Conservation (phyloP, 2,329 filamentous ascomycete species). For the Corynespora cassiicola region DNA sequence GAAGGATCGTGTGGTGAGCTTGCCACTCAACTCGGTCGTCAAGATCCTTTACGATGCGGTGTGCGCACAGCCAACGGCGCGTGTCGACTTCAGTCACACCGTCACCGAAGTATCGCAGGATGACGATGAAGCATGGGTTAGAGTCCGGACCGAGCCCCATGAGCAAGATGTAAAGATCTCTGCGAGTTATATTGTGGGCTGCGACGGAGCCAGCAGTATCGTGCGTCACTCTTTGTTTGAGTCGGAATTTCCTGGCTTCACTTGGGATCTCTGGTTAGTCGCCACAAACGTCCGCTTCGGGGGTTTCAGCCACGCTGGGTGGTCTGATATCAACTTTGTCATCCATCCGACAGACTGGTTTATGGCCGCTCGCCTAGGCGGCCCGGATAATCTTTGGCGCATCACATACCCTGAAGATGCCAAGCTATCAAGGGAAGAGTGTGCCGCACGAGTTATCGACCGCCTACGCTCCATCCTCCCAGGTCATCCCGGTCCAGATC, state of each 20-base stretch:
- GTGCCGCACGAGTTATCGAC: constrained; percentile 2
- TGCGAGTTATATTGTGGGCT: constrained; percentile 8
- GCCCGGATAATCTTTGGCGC: constrained; percentile 5
- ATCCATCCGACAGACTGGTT: constrained; percentile 11
- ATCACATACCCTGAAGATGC: constrained; percentile 11
- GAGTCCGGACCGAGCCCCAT: constrained; percentile 6
- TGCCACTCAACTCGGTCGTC: no score
- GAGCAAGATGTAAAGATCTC: constrained; percentile 1
- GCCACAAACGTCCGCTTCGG: constrained; percentile 26
- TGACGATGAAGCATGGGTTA: background rate
- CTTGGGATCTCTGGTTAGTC: constrained; percentile 19
- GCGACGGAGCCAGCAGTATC: constrained; percentile 7
- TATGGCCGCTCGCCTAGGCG: constrained; percentile 8
- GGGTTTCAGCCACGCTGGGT: constrained; percentile 6
- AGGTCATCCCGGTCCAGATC: constrained; percentile 7
- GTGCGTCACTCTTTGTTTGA: constrained; percentile 8
- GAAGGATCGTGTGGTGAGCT: constrained; percentile 11
- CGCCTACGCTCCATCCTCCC: constrained; percentile 13
- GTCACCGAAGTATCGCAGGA: constrained; percentile 4
- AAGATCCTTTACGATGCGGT: no score
- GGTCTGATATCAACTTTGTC: background rate
- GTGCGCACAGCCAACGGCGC: no score
- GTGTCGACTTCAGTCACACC: constrained; percentile 19
- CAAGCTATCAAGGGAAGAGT: constrained; percentile 7
- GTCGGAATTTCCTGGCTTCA: constrained; percentile 22